Evolutionary conservation across 352 stramenopile species (phyloP).

Genomic region (Globisporangium echinulatum): DNA sequence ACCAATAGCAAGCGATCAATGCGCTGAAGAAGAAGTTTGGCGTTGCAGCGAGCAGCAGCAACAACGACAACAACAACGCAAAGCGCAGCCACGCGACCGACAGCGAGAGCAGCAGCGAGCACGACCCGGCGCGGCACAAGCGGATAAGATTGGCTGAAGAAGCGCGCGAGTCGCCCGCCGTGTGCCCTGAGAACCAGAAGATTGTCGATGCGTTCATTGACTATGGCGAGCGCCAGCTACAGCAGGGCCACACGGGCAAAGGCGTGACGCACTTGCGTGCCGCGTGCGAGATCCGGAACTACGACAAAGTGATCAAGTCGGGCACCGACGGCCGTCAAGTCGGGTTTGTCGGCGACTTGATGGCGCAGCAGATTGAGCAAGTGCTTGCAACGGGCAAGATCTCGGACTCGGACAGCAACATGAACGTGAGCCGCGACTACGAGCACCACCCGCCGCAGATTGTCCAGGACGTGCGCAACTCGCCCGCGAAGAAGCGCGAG

Average conservation of each 20-base stretch:
- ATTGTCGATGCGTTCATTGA: slow-evolving; percentile 66
- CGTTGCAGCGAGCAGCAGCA: slow-evolving; percentile 17
- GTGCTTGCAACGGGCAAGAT: slow-evolving; percentile 48
- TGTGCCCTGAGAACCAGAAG: slow-evolving; percentile 55
- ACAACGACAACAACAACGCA: not conserved
- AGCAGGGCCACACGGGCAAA: slow-evolving; percentile 67
- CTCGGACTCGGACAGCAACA: slow-evolving; percentile 28
- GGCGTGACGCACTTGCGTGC: slow-evolving; percentile 62
- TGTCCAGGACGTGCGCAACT: slow-evolving; percentile 39
- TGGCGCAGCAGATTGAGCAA: slow-evolving; percentile 55
- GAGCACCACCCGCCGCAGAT: slow-evolving; percentile 36
- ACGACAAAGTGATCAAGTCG: slow-evolving; percentile 41
- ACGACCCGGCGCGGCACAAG: slow-evolving; percentile 45
- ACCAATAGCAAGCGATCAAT: slow-evolving; percentile 16
- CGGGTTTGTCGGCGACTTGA: slow-evolving; percentile 46
- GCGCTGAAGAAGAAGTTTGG: slow-evolving; percentile 30
- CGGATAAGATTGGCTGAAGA: slow-evolving; percentile 51
- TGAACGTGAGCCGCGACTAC: slow-evolving; percentile 52
- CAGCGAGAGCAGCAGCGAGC: slow-evolving; percentile 13
- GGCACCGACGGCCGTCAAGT: slow-evolving; percentile 30
- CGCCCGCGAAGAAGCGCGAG: slow-evolving; percentile 35
- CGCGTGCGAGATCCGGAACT: slow-evolving; percentile 49
- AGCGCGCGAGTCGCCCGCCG: slow-evolving; percentile 33
- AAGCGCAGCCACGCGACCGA: slow-evolving; percentile 15
- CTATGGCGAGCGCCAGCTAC: slow-evolving; percentile 54